These are phyloP conservation scores for Podaxis sp. DNA, from an alignment of 768 basidiomycete genomes.

Conservation along the genomic window DNA sequence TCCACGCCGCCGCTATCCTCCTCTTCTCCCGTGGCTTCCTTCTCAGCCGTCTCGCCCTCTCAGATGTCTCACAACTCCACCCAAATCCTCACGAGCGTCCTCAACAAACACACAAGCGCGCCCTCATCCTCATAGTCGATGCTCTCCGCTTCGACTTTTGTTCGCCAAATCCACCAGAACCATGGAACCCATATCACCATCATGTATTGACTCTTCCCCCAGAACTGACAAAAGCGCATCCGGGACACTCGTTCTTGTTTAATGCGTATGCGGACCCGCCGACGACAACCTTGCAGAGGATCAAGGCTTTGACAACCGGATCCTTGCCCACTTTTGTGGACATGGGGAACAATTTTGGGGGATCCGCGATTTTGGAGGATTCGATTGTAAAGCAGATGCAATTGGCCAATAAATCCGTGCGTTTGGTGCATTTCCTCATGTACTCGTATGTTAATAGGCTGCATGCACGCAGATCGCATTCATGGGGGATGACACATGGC, in stretches of 20 bases:
- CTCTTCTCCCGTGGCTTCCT: conserved; percentile 93
- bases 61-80: conserved; percentile 43
- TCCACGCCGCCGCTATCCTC: conserved; percentile 78
- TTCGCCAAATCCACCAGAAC: conserved; percentile 60
- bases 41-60: conserved; percentile 68
- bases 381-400: conserved; percentile 75
- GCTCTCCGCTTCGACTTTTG: conserved; percentile 93
- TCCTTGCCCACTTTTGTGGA: conserved; percentile 95
- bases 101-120: conserved; percentile 67
- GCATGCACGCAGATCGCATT: conserved; percentile 58
- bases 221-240: conserved; percentile 59
- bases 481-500: conserved; percentile 98
- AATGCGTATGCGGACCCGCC: conserved; percentile 93
- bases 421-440: background rate
- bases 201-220: conserved; percentile 76
- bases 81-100: conserved; percentile 38
- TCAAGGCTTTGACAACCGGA: conserved; percentile 94
- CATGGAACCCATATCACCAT: conserved; percentile 70
- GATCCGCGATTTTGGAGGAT: conserved; percentile 82
- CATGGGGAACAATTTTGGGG: conserved; percentile 90
- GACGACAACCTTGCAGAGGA: conserved; percentile 89
- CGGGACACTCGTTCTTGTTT: conserved; percentile 78
- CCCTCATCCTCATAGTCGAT: conserved; percentile 86
- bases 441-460: background rate
- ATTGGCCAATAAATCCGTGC: conserved; percentile 55